A percentile compares a stretch with the other conserved stretches of the same genome.
Conservation (phyloP, 225 moss, liverwort and hornwort species). For the Sphagnum contortum region DNA sequence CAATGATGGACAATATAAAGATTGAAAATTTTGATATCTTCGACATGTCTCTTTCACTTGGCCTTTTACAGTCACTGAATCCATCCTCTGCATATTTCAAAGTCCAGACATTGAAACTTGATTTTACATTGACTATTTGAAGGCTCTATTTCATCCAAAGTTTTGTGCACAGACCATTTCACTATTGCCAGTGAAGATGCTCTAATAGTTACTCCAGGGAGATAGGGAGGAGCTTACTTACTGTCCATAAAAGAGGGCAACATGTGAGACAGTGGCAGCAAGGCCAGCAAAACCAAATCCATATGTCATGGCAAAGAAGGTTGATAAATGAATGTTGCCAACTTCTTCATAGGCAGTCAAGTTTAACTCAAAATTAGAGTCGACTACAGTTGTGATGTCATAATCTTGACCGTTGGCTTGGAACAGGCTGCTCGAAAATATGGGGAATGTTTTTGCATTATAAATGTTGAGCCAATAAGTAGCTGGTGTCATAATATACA, state of each 20-base stretch:
- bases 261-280: constrained; percentile 48
- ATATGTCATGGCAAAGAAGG: constrained; percentile 55
- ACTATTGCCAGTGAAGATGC: neutral
- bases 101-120: no score
- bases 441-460: constrained; percentile 37
- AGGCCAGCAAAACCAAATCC: constrained; percentile 64
- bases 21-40: no score
- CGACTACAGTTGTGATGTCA: constrained; percentile 26
- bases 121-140: no score
- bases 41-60: no score
- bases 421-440: constrained; percentile 55
- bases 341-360: constrained; percentile 35
- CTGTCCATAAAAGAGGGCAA: constrained; percentile 64
- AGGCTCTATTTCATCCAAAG: no score
- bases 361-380: constrained; percentile 28
- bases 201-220: neutral
- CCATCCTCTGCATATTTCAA: no score
- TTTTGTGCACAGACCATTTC: neutral
- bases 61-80: no score
- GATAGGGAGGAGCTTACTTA: constrained; percentile 7
- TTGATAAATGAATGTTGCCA: constrained; percentile 46
- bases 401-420: constrained; percentile 26
- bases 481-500: constrained; percentile 53
- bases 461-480: constrained; percentile 50
- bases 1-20: no score